Evolutionary conservation across 2,329 filamentous ascomycete species (phyloP), one percentile per base, ranked within the genome.

Genomic region (Hypomyces rosellus): DNA sequence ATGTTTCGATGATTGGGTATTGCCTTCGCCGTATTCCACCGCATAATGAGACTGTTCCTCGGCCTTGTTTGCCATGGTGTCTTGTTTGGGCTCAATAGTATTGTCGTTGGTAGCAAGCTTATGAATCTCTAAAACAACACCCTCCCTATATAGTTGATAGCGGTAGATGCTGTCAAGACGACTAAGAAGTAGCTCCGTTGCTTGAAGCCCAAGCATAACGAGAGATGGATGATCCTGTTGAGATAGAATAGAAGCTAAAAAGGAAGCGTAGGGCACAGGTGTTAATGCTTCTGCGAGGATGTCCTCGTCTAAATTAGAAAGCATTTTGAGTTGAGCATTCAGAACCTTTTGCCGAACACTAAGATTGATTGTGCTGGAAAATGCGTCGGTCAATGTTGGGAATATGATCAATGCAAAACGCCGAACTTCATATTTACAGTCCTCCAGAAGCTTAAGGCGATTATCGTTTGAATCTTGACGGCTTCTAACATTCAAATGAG

Each of bases 81-180:
- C 45, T 20, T 53, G 44, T 13, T 47, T 44, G 15, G 16, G 33
- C 15, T 33, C 34, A 4, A 30, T 20, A 46, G 60, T 45, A 8
- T 66, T 59, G 46, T 78, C 72, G 46, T 74, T 67, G 46, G 70
- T 76, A 1, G 89, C 85, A 33, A 99, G 74, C 63, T 90, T 92
- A 30, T 83, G 78, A 46, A 99, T 95, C 65, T 99, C 92, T 2
- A 86, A 78, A 59, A 97, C 91, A 40, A 99, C 93, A 34, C 93
- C 93, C 70, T 99, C 95, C 0, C 93, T 88, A 63, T 99, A 95
- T 59, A 99, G 92, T 61, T 99, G 95, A 61, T 96, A 95, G 22
- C 89, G 85, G 64, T 99, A 99, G 30, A 97, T 88, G 18, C 85
- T 78, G 55, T 91, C 89, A 5, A 99, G 74, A 15, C 95, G 84